Evolutionary conservation across 352 stramenopile species (phyloP), one percentile per base, ranked within the genome.

Genomic region (Peronospora belbahrii): DNA sequence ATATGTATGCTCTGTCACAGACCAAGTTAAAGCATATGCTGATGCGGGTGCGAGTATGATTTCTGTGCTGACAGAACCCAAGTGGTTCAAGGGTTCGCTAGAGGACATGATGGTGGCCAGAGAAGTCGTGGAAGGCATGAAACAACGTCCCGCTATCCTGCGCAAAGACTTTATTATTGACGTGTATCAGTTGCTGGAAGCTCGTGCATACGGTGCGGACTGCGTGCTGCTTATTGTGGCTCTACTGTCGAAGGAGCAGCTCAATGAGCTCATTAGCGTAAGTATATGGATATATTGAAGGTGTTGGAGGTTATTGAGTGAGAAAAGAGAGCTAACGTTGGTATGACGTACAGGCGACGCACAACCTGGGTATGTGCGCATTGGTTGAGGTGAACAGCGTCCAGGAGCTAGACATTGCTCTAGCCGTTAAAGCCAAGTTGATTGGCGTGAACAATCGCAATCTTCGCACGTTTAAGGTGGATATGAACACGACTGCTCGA

Each of bases 381-480:
- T 68, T 99, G n/a, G 96, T 99, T 0, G 96, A 99, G 73, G 94
- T 98, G 18, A 96, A 98, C 69, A 96, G 84, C 28, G 69, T 97
- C 22, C 61, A 80, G 9, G 95, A 99, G 78, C 83, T 98, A 15
- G 76, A 97, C 53, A 80, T 98, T 10, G 96, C 96, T 4, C 57
- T 98, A 2, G 40, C 83, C 10, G 87, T 87, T 4, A 88, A 90
- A 32, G 93, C 95, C 2, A 84, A 70, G 19, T 83, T 98, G 4
- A 97, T 99, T 62, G 96, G 96, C 17, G 95, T 99, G 6, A 99
- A 99, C 67, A 99, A 98, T 80, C 88, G 96, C 31, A 97, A 99
- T 64, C 67, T 99, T 27, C 95, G 97, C 57, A 98, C 94, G 18
- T 98, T 99, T 60, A 93, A 98, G 68, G 79, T 99, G 43, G 95